Evolutionary conservation across 2,329 filamentous ascomycete genomes (phyloP), one percentile per base, ranked within the genome.

Genomic region (Fusarium beomiforme): DNA sequence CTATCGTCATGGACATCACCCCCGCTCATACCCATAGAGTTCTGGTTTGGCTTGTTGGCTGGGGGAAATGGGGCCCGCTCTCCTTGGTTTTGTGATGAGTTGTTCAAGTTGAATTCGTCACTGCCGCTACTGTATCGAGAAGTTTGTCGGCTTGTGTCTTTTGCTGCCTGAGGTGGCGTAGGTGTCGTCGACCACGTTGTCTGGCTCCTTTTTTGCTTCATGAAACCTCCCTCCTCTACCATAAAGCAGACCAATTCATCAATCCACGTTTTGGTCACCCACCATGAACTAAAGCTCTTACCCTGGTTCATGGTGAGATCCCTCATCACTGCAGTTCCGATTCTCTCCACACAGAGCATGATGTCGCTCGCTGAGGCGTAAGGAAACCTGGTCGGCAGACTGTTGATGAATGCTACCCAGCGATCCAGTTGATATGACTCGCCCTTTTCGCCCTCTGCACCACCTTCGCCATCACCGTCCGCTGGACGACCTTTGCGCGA

Each of bases 181-280:
- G 65, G 69, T 6, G 76, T 72, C 29, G 69, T 60, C 9, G 54
- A 62, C 11, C 77, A 75, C 16, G 76, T 69, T 11, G 77, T 75
- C 14, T 80, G 80, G 7, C 81, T 81, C 11, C 81, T 81, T 70
- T 83, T 88, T 64, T 87, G 86, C 71, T 86, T 86, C 84, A 98
- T 90, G 78, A 98, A 98, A 1, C 95, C 95, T 54, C 95, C 95
- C 75, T 95, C 91, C 76, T 97, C 94, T 1, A 93, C 94, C 73
- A 97, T 85, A 87, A 97, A 98, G 62, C 92, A 87, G 53, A 94
- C 90, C 93, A 97, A 97, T 82, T 98, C 95, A 77, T 98, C 95
- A 56, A 98, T 89, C 86, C 95, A 98, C 63, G 95, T 95, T 79
- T 98, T 97, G 6, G 94, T 94, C 63, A 98, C 93, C 93, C 93